Evolutionary conservation across 768 basidiomycete species (phyloP), one percentile per base, ranked within the genome.

Genomic region (Naganishia randhawae): DNA sequence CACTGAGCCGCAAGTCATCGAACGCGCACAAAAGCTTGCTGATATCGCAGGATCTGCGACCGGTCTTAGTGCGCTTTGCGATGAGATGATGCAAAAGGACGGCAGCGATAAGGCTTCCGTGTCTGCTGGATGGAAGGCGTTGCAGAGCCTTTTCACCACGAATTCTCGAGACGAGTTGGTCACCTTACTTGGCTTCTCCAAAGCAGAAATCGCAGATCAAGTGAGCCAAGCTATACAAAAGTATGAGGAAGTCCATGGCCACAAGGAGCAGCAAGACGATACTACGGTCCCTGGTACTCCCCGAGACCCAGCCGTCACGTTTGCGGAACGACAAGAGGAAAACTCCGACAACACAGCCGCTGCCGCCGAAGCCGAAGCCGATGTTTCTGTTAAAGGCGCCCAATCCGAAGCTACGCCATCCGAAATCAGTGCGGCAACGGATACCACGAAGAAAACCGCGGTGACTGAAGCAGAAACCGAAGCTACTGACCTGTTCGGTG

Each of bases 161-260:
- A 86, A 94, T 77, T 92, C 92, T 10, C 83, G 92, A 64, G 90
- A 94, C 31, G 92, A 97, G 80, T 83, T 98, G 6, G 88, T 98
- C 55, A 88, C 88, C 1, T 81, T 97, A 0, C 84, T 99, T 16
- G 95, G 94, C 0, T 97, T 94, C 79, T 94, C 92, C 3, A 94
- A 95, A 80, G 85, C 84, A 11, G 91, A 94, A 71, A 85, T 96
- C 19, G 86, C 86, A 1, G 81, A 83, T 4, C 88, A 88, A 70
- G 90, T 97, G 19, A 86, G 86, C 11, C 88, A 90, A 71, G 92
- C 92, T 13, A 85, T 94, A 51, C 86, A 88, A 52, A 88, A 86
- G 62, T 82, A 92, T 71, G 88, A 88, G 73, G 82, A 82, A 16
- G 72, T 82, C 45, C 50, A 50, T 31, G 79, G 53, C 73, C 77